Evolutionary conservation across 1,139 yeast genomes (phyloP), one percentile per base, ranked within the genome.

Genomic region (Lodderomyces oxycetoniae): DNA sequence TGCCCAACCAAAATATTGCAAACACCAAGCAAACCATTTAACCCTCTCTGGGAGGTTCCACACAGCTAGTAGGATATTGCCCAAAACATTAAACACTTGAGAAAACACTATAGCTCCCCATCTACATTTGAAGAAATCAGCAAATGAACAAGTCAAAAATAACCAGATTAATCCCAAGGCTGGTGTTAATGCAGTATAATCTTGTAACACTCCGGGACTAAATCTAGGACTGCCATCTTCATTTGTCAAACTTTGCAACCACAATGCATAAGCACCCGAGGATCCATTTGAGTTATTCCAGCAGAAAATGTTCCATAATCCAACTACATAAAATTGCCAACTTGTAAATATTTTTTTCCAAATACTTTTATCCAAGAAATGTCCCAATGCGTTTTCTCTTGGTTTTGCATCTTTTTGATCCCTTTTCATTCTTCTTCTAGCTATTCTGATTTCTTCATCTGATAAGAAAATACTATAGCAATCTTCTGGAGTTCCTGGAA

Each of bases 401-500:
- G 63, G 62, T 34, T 49, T 51, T 19, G 55, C 38, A 17, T 52
- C 59, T 38, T 63, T 63, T 38, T 62, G 63, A 49, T 73, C 72
- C 17, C 58, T 57, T 37, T 54, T 61, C 53, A 79, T 63, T 53
- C 87, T 70, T 33, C 61, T 63, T 44, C 82, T 64, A 10, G 85
- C 84, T 35, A 80, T 57, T 39, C 71, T 60, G 31, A 79, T 77
- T 43, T 82, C 91, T 26, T 79, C 82, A 46, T 79, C 82, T 5
- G 74, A 62, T 41, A 76, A 61, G 51, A 71, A 72, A 40, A 74
- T 63, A 30, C 79, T 68, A 52, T 72, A 71, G 46, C 80, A 74
- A 34, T 71, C 67, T 38, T 63, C 56, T 13, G 91, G 91, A 23
- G 83, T 78, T 31, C 87, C 89, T 2, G 91, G 91, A 43, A 80